These are phyloP conservation scores for Sutorius australiensis DNA, from an alignment of 768 basidiomycete species.

Conservation along the genomic window DNA sequence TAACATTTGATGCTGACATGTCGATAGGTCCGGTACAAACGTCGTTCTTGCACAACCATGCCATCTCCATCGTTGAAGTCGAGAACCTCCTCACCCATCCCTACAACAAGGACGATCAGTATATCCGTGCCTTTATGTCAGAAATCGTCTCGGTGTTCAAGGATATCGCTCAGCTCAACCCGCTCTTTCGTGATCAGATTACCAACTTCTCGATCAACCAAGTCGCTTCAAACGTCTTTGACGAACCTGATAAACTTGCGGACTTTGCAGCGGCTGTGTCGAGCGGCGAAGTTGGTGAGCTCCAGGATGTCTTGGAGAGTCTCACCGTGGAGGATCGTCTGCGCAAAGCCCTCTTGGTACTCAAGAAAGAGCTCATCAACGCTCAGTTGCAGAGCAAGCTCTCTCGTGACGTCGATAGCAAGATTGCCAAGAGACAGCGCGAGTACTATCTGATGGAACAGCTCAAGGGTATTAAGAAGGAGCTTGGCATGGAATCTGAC, in stretches of 20 bases:
- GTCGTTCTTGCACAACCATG: conserved; percentile 75
- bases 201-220: conserved; percentile 95
- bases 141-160: conserved; percentile 98
- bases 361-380: conserved; percentile 98
- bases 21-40: conserved; percentile 66
- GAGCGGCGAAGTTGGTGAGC: conserved; percentile 85
- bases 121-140: conserved; percentile 92
- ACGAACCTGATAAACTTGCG: conserved; percentile 95
- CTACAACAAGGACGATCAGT: conserved; percentile 90
- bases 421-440: conserved; percentile 90
- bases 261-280: conserved; percentile 97
- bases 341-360: conserved; percentile 82
- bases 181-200: conserved; percentile 97
- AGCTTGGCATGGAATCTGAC: conserved; percentile 91
- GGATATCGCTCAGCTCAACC: conserved; percentile 95
- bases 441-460: conserved; percentile 98
- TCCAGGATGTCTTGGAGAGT: conserved; percentile 91
- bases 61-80: conserved; percentile 85
- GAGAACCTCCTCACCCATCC: conserved; percentile 78
- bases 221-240: conserved; percentile 89
- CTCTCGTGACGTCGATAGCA: conserved; percentile 87
- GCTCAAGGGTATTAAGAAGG: conserved; percentile 93
- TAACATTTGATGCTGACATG: not conserved
- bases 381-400: conserved; percentile 93
- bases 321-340: conserved; percentile 83